Base-by-base conservation (phyloP, 2,329 filamentous ascomycete genomes). In the Fusarium sp. region DNA sequence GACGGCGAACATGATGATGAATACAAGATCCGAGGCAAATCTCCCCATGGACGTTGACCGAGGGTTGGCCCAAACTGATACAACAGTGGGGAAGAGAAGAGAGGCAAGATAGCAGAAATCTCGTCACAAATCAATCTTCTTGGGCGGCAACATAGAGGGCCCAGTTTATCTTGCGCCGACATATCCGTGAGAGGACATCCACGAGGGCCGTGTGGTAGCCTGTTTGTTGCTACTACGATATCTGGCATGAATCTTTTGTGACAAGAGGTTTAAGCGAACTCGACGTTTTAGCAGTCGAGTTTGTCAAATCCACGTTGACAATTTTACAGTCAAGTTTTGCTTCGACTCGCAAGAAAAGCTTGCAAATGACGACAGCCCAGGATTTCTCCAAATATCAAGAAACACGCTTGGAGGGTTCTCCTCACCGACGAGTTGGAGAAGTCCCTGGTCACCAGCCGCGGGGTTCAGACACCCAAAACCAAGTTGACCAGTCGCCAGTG, bases 351-450 rank as follows among this genome's bases (percentile, higher is more conserved):
- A 50, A 52, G 14, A 65, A 52, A 37, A 25, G 43, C 64, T 52
- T 63, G 37, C 57, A 60, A 57, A 69, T 72, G 58, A 63, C 69
- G 64, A 40, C 45, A 60, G 65, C 72, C 72, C 65, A 74, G 71
- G 20, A 8, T 25, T 72, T 74, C 76, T 69, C 76, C 72, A 73
- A 78, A 65, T 54, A 17, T 8, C 63, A 32, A 10, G 17, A 30
- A 20, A 4, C 37, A 30, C 15, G 35, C 22, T 40, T 59, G 61
- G 47, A 65, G 63, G 69, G 47, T 74, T 75, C 72, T 75, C 72
- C 72, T 74, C 72, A 74, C 45, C 2, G 47, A 15, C 30, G 22
- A 72, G 57, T 78, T 78, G 76, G 76, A 78, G 76, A 77, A 68
- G 22, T 17, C 57, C 22, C 37, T 63, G 33, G 40, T 60, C 62